Evolutionary conservation across 2,329 filamentous ascomycete genomes (phyloP).

Genomic region (Ophiostoma ulmi): DNA sequence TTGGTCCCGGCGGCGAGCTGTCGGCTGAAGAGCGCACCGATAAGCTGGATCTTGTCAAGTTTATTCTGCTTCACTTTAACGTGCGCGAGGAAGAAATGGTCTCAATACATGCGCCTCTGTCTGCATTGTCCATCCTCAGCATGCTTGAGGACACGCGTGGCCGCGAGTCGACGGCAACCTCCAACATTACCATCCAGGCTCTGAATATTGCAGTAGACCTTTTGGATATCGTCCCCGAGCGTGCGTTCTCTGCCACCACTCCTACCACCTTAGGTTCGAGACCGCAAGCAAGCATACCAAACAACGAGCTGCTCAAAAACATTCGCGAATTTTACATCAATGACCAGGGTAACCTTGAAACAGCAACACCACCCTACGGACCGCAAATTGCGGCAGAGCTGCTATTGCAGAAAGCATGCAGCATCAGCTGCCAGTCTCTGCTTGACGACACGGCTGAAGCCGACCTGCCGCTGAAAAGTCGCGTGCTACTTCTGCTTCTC

Average conservation of each 20-base stretch:
- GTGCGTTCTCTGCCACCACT: conserved; percentile 48
- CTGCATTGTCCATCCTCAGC: conserved; percentile 58
- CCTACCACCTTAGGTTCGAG: not conserved
- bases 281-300: conserved; percentile 31
- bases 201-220: conserved; percentile 51
- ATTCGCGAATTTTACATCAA: conserved; percentile 64
- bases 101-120: conserved; percentile 73
- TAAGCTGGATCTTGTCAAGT: conserved; percentile 68
- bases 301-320: conserved; percentile 52
- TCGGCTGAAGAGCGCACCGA: conserved; percentile 48
- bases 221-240: conserved; percentile 59
- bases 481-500: conserved; percentile 54
- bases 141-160: conserved; percentile 54
- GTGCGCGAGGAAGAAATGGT: conserved; percentile 95
- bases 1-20: conserved; percentile 45
- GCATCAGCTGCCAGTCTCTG: conserved; percentile 47
- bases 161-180: conserved; percentile 29
- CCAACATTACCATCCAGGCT: conserved; percentile 33
- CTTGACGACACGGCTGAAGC: conserved; percentile 38
- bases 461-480: conserved; percentile 53
- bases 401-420: conserved; percentile 56
- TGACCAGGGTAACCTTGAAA: conserved; percentile 65
- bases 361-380: conserved; percentile 54
- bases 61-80: conserved; percentile 85
- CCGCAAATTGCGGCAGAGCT: conserved; percentile 54